A percentile compares a stretch with the other conserved stretches of the same genome.
These are phyloP conservation scores for Tetraselmis striata DNA, from an alignment of 139 green algal genomes.

Conservation along the genomic window DNA sequence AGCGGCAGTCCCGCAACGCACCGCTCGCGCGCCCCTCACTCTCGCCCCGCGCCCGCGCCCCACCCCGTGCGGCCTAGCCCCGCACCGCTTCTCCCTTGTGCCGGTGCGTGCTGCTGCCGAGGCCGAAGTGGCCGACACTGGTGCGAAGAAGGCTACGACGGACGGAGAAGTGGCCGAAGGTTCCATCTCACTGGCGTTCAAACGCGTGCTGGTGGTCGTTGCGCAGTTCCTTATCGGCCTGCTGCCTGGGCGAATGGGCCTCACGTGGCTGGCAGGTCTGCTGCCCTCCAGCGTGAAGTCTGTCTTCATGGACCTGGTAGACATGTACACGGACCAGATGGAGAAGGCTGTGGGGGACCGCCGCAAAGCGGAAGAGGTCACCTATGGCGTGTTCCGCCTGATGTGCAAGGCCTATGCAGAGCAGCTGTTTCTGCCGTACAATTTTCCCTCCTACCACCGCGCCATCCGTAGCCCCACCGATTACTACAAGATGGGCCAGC, in stretches of 20 bases:
- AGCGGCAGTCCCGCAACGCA: too few species aligned
- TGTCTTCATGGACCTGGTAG: background rate
- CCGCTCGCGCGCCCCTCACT: too few species aligned
- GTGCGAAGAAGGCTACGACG: background rate
- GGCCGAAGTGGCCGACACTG: background rate
- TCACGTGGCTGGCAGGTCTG: background rate
- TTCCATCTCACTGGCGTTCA: background rate
- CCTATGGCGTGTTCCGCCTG: background rate
- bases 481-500: conserved; percentile 95
- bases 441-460: conserved; percentile 85
- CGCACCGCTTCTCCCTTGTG: background rate
- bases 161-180: background rate
- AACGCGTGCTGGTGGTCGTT: background rate
- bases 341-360: background rate
- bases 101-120: background rate
- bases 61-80: too few species aligned
- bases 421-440: conserved; percentile 61
- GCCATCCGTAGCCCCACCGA: conserved; percentile 78
- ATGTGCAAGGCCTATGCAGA: background rate
- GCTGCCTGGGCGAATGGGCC: background rate
- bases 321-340: background rate
- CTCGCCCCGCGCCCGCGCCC: too few species aligned
- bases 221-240: background rate
- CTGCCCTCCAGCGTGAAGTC: background rate
- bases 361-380: background rate